phyloP scores from a whole-genome alignment of 2,329 filamentous ascomycete genomes.

The Neofusicoccum cordaticola region DNA sequence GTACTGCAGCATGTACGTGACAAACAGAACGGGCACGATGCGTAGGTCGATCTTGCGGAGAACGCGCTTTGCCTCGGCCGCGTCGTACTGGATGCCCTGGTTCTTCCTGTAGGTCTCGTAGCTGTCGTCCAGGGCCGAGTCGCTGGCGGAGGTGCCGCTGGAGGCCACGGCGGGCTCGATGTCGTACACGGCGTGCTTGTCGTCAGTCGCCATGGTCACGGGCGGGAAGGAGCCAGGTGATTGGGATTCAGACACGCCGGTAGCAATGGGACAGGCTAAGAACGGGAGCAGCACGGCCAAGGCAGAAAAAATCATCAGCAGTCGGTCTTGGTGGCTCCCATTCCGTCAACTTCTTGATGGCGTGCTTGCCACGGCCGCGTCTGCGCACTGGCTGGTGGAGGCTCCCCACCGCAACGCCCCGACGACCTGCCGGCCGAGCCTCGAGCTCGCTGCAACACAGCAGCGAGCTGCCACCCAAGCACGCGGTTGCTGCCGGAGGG shows the following conservation, averaged over 20 bases:
- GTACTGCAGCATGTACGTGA: conserved; percentile 40
- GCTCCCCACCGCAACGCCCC: not conserved
- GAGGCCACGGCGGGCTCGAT: conserved; percentile 1
- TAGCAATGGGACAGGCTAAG: not conserved
- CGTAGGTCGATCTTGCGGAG: conserved; percentile 31
- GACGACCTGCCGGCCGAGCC: not conserved
- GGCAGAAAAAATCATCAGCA: not conserved
- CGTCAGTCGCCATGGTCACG: not conserved
- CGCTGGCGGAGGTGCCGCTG: not conserved
- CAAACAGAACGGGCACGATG: conserved; percentile 33
- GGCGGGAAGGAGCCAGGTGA: not conserved
- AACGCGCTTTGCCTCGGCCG: conserved; percentile 28
- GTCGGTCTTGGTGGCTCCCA: not conserved
- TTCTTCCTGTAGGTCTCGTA: conserved; percentile 33
- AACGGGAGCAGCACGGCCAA: not conserved
- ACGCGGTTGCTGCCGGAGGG: no score
- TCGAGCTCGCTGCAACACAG: no score
- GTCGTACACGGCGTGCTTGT: conserved; percentile 9
- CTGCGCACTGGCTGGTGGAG: conserved; percentile 6
- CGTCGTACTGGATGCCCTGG: conserved; percentile 22
- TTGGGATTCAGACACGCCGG: not conserved
- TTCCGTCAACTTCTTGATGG: conserved; percentile 5
- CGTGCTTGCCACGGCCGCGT: conserved; percentile 15
- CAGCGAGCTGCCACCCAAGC: no score
- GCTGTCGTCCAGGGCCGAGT: conserved; percentile 27